Base-by-base conservation (phyloP, 176 grass and related monocot species). In the Oryza glaberrima region DNA sequence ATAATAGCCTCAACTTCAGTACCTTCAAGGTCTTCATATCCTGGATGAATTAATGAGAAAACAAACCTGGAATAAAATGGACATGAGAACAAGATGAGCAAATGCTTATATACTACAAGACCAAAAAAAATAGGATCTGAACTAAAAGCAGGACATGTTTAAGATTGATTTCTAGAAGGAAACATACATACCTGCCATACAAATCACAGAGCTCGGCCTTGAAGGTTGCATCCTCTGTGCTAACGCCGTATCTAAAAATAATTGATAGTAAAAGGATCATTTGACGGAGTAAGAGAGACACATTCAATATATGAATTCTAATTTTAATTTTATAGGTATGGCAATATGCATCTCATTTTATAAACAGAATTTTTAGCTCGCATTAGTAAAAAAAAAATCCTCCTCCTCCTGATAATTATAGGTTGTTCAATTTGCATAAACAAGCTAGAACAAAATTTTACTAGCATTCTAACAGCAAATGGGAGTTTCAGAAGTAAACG, bases 151-250 rank as follows among this genome's bases (percentile, higher is more conserved):
- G 17, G 56, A 49, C 56, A 17, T 65, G 44, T 47, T 46, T 49
- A 7, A 65, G 22, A 56, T 65, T 14, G 73, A 48, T 41, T 83
- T 65, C 26, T 49, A 66, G 14, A 49, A 83, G 36, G 36, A 52
- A 20, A 74, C 12, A 36, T 38, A 10, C 32, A 83, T 48, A 98
- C 93, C 91, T 90, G 70, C 38, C 80, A 77, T 95, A 95, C 78
- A 98, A 86, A 85, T 95, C 91, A 73, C 83, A 92, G 65, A 98
- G 88, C 93, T 98, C 96, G 38, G 76, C 83, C 89, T 91, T 98
- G 85, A 98, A 95, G 51, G 91, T 83, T 67, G 83, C 87, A 80
- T 95, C 93, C 74, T 98, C 83, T 83, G 92, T 94, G 25, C 88
- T 94, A 78, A 98, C 89, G 41, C 96, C 96, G 52, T 98, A 95